These are phyloP conservation scores for Melampsora larici-populina DNA, from an alignment of 1,284 basidiomycete species.

Conservation along the genomic window DNA sequence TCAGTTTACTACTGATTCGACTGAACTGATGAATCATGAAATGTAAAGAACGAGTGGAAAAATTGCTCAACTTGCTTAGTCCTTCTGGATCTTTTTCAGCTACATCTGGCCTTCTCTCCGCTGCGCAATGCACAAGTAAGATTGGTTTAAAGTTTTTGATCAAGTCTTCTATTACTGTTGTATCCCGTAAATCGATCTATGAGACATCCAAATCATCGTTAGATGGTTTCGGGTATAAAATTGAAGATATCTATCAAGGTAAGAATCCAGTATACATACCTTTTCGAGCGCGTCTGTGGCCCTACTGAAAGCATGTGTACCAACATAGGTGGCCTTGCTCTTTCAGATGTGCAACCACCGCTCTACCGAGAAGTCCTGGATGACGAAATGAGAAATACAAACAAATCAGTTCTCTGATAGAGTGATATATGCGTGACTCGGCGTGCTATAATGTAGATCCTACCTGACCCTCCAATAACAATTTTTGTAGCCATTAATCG, in stretches of 20 bases:
- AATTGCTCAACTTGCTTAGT: conserved; percentile 51
- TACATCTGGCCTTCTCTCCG: conserved; percentile 75
- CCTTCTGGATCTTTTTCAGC: conserved; percentile 65
- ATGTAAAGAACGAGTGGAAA: conserved; percentile 42
- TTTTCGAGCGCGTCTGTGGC: conserved; percentile 58
- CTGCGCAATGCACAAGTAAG: conserved; percentile 81
- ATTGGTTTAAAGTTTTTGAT: conserved; percentile 43
- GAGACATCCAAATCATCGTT: no score
- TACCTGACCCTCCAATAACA: conserved; percentile 18
- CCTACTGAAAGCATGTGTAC: conserved; percentile 60
- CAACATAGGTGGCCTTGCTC: background rate
- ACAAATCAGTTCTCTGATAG: background rate
- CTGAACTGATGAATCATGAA: no score
- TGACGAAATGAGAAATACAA: background rate
- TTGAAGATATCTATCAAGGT: background rate
- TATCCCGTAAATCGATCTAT: conserved; percentile 3
- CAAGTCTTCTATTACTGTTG: conserved; percentile 1
- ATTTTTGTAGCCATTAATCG: background rate
- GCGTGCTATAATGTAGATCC: background rate
- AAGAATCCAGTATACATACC: conserved; percentile 60
- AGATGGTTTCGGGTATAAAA: background rate
- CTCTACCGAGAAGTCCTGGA: conserved; percentile 5
- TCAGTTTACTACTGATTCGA: no score
- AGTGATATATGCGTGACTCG: background rate
- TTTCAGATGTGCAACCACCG: background rate